phyloP scores from a whole-genome alignment of 2,329 filamentous ascomycete species.

The Curvularia spicifera region DNA sequence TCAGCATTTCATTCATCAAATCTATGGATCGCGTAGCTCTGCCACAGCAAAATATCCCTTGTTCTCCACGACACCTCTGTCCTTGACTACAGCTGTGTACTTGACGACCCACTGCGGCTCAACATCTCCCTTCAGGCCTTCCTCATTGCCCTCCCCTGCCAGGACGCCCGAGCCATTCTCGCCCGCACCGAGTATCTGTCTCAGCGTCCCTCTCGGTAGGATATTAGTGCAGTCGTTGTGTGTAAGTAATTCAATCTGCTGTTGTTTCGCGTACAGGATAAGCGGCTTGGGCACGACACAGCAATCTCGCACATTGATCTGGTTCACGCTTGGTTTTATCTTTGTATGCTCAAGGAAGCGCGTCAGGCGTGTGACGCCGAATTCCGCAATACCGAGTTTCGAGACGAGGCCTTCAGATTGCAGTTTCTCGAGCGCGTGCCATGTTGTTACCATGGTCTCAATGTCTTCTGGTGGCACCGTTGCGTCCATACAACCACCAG shows the following conservation, averaged over 20 bases:
- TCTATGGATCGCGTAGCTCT: slow-evolving; percentile 57
- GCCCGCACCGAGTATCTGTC: slow-evolving; percentile 79
- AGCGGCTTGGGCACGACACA: slow-evolving; percentile 93
- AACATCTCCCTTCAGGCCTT: slow-evolving; percentile 76
- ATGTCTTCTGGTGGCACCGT: slow-evolving; percentile 59
- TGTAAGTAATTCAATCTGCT: slow-evolving; percentile 85
- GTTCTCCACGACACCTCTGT: slow-evolving; percentile 95
- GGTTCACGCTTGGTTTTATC: slow-evolving; percentile 81
- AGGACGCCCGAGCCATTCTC: slow-evolving; percentile 77
- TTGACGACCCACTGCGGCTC: slow-evolving; percentile 94
- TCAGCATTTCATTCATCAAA: neutral
- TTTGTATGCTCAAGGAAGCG: slow-evolving; percentile 74
- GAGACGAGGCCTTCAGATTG: slow-evolving; percentile 73
- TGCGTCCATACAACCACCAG: slow-evolving; percentile 40
- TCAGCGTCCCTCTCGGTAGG: slow-evolving; percentile 80
- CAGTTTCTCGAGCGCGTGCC: slow-evolving; percentile 72
- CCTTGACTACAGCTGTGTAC: slow-evolving; percentile 93
- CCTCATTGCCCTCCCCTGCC: slow-evolving; percentile 61
- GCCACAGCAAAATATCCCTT: slow-evolving; percentile 96
- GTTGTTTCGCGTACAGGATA: slow-evolving; percentile 79
- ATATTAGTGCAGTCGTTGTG: slow-evolving; percentile 96
- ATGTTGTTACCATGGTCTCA: slow-evolving; percentile 71
- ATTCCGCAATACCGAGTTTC: slow-evolving; percentile 86
- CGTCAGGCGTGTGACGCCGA: slow-evolving; percentile 82
- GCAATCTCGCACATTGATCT: slow-evolving; percentile 96